A percentile compares a stretch with the other conserved stretches of the same genome.
Evolutionary conservation across 805 yeast genomes (phyloP).

Genomic region (Ogataea ganodermae): DNA sequence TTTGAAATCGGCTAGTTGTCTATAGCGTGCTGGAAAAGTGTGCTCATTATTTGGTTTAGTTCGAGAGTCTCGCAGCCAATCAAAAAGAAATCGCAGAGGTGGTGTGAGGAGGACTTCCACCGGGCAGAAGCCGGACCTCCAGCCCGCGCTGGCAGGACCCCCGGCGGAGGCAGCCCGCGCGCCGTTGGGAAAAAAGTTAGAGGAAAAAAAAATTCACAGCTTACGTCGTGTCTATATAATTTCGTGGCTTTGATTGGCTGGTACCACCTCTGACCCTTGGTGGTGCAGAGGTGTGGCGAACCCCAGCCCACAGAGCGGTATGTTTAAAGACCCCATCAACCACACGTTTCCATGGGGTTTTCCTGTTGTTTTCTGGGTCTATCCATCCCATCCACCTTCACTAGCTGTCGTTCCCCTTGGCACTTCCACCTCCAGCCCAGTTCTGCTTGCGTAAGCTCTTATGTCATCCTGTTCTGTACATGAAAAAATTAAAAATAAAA

Average conservation of each 20-base stretch:
- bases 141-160: not conserved
- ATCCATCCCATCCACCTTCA: too few species aligned
- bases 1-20: not conserved
- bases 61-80: constrained; percentile 7
- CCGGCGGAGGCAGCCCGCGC: not conserved
- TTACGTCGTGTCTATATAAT: not conserved
- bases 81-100: constrained; percentile 5
- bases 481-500: too few species aligned
- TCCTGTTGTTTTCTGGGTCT: too few species aligned
- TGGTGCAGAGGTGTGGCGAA: constrained; percentile 8
- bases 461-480: too few species aligned
- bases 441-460: not conserved
- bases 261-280: too few species aligned
- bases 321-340: too few species aligned
- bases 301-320: too few species aligned
- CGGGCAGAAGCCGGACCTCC: not conserved
- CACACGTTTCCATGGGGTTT: too few species aligned
- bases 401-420: too few species aligned
- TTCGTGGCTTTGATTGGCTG: constrained; percentile 6
- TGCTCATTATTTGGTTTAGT: not conserved
- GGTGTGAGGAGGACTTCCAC: constrained; percentile 2
- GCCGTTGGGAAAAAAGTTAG: not conserved
- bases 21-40: not conserved
- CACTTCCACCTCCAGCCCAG: too few species aligned
- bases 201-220: not conserved